These are phyloP conservation scores for Russula emetica DNA, from an alignment of 768 basidiomycete species.

Conservation along the genomic window DNA sequence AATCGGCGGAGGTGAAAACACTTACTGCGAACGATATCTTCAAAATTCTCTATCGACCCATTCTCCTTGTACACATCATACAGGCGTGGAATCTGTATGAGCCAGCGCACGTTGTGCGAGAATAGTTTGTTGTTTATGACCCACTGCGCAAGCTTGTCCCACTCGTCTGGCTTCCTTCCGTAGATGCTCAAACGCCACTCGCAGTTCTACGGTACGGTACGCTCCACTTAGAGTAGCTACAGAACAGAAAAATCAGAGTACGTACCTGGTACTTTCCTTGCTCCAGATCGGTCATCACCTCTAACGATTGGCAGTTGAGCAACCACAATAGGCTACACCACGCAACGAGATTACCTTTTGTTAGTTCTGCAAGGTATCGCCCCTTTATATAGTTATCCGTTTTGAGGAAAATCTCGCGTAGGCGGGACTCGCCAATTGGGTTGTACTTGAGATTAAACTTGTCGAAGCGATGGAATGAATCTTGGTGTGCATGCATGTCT, in stretches of 20 bases:
- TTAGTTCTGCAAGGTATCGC: slow-evolving; percentile 90
- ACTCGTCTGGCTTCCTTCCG: slow-evolving; percentile 76
- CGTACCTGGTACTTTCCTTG: slow-evolving; percentile 96
- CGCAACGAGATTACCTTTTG: slow-evolving; percentile 55
- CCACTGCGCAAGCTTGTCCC: slow-evolving; percentile 99
- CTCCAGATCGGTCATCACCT: slow-evolving; percentile 96
- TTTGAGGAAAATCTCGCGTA: slow-evolving; percentile 97
- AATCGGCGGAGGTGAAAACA: slow-evolving; percentile 35
- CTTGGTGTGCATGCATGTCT: slow-evolving; percentile 98
- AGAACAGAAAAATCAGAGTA: not conserved
- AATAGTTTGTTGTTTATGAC: slow-evolving; percentile 87
- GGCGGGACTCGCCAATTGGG: slow-evolving; percentile 89
- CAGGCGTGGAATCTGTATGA: slow-evolving; percentile 90
- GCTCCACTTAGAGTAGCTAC: too few species aligned
- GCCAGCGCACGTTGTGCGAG: slow-evolving; percentile 97
- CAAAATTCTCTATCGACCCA: slow-evolving; percentile 78
- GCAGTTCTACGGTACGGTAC: slow-evolving; percentile 56
- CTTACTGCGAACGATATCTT: slow-evolving; percentile 87
- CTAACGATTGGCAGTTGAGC: slow-evolving; percentile 40
- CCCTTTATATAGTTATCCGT: slow-evolving; percentile 95
- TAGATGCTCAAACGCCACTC: slow-evolving; percentile 99
- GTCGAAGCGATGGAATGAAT: slow-evolving; percentile 97
- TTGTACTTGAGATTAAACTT: slow-evolving; percentile 98
- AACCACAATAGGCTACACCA: not conserved
- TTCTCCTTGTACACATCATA: slow-evolving; percentile 94